Percentiles rank a stretch among this genome's conserved stretches.
Evolutionary conservation across 2,329 filamentous ascomycete genomes (phyloP).

Genomic region (Penicillium hordei): DNA sequence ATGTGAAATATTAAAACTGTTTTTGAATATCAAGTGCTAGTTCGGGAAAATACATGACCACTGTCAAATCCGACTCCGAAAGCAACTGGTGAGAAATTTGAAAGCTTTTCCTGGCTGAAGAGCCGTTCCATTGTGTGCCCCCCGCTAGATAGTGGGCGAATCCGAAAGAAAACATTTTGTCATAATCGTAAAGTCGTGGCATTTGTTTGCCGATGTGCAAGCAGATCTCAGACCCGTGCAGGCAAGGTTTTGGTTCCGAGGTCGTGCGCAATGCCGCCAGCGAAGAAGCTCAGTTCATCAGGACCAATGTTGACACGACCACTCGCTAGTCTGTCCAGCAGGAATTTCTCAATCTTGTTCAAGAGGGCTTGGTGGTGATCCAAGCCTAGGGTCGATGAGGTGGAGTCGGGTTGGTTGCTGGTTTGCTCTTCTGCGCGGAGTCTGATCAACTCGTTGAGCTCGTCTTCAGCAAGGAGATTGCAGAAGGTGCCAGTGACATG

Average conservation of each 20-base stretch:
- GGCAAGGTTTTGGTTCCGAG: conserved; percentile 26
- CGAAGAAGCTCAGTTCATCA: conserved; percentile 43
- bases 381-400: conserved; percentile 7
- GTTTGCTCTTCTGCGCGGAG: conserved; percentile 27
- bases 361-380: conserved; percentile 27
- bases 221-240: neutral
- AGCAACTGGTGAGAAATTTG: neutral
- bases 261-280: conserved; percentile 39
- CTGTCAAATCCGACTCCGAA: conserved; percentile 3
- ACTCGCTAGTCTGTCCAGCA: conserved; percentile 35
- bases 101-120: conserved; percentile 14
- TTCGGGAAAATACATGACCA: conserved; percentile 7
- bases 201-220: neutral
- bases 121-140: conserved; percentile 8
- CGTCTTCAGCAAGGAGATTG: conserved; percentile 40
- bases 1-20: conserved; percentile 3
- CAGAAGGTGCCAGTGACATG: conserved; percentile 44
- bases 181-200: conserved; percentile 26
- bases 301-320: conserved; percentile 33
- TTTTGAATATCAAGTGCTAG: conserved; percentile 13
- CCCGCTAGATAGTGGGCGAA: conserved; percentile 11
- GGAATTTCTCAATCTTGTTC: conserved; percentile 36
- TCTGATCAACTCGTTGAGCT: conserved; percentile 35
- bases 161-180: conserved; percentile 13
- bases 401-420: conserved; percentile 10